Evolutionary conservation across 371 early-diverging fungal genomes (phyloP), one percentile per base, ranked within the genome.

Genomic region (Dichotomocladium elegans): DNA sequence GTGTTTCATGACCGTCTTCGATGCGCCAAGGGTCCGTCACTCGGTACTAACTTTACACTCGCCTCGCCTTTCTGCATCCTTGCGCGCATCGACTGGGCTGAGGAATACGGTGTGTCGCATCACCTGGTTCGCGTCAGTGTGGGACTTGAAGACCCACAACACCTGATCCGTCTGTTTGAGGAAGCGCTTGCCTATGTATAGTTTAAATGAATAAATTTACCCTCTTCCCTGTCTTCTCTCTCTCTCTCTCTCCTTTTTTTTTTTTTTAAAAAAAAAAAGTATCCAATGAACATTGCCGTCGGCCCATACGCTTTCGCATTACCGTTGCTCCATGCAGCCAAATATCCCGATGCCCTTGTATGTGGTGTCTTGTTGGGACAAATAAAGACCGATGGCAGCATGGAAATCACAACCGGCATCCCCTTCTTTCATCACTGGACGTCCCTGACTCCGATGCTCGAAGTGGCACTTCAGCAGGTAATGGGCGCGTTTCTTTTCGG

Each of bases 41-140:
- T 98, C 25, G 98, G 98, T 2, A 96, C 96, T 37, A 95, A 93
- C 74, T 98, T 96, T 61, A 98, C 98, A 5, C 76, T 98, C 37
- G 91, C 83, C 4, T 88, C 90, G 51, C 96, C 96, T 9, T 98
- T 96, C 64, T 90, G 95, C 2, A 86, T 98, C 10, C 68, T 98
- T 24, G 98, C 96, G 3, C 98, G 96, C 64, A 72, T 96, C 11
- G 95, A 96, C 27, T 95, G 94, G 94, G 96, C 93, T 6, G 80
- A 77, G 11, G 57, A 80, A 50, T 96, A 60, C 64, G 93, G 91
- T 30, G 94, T 98, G 14, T 63, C 72, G 10, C 69, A 82, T 11
- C 57, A 85, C 54, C 64, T 96, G 33, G 76, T 98, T 47, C 84
- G 98, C 31, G 84, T 96, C 15, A 91, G 92, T 52, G 90, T 98